Conservation (phyloP, 768 basidiomycete genomes). For the Mycena metata region DNA sequence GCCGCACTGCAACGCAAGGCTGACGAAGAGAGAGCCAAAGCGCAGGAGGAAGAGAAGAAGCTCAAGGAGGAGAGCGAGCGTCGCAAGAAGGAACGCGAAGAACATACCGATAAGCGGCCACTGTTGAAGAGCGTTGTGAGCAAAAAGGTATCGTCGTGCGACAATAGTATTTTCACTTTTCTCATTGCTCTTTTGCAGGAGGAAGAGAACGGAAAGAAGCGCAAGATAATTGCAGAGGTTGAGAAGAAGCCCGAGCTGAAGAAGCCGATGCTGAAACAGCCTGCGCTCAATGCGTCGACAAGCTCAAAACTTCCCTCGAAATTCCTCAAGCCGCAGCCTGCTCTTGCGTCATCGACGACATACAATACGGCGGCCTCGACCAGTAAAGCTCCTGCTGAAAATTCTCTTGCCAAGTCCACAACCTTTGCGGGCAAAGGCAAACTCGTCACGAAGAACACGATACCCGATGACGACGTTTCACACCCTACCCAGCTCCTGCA, state of each 20-base stretch:
- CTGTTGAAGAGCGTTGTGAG: constrained; percentile 57
- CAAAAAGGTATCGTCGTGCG: constrained; percentile 66
- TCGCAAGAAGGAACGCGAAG: constrained; percentile 86
- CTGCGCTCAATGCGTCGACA: constrained; percentile 55
- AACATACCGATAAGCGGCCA: constrained; percentile 77
- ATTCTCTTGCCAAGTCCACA: constrained; percentile 50
- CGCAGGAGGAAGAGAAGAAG: constrained; percentile 78
- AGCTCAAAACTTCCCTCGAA: constrained; percentile 53
- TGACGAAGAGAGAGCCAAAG: constrained; percentile 78
- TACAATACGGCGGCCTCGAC: constrained; percentile 38
- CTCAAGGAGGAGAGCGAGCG: constrained; percentile 80
- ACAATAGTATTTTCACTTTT: constrained; percentile 4
- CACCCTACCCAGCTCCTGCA: constrained; percentile 77
- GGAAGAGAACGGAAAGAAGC: constrained; percentile 80
- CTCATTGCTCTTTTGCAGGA: constrained; percentile 56
- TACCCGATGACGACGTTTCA: constrained; percentile 63
- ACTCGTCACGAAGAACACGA: constrained; percentile 46
- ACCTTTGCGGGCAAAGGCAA: constrained; percentile 65
- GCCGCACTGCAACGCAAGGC: constrained; percentile 78
- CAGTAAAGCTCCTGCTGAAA: constrained; percentile 48
- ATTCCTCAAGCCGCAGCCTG: constrained; percentile 47
- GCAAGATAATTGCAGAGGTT: constrained; percentile 66
- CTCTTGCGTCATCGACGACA: constrained; percentile 42
- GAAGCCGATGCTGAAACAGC: constrained; percentile 65
- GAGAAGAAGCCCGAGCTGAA: constrained; percentile 72